Evolutionary conservation across 1,139 yeast genomes (phyloP).

Genomic region (Spathaspora sp.): DNA sequence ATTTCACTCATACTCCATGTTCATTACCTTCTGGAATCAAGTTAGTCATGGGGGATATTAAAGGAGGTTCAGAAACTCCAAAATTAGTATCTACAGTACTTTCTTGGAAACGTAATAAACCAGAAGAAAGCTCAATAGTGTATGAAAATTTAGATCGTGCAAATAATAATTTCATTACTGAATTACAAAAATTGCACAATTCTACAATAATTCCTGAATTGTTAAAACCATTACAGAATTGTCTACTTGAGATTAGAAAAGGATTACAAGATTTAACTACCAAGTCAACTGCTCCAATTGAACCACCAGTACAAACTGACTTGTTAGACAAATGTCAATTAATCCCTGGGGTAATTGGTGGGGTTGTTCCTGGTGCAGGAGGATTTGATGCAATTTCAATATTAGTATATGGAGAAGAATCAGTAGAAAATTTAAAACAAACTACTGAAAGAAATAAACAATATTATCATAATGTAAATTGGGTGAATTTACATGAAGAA

Average conservation of each 20-base stretch:
- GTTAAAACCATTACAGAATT: constrained; percentile 8
- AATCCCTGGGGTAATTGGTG: constrained; percentile 79
- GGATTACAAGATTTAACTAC: constrained; percentile 59
- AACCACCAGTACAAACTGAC: constrained; percentile 73
- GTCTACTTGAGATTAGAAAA: constrained; percentile 51
- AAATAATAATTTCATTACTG: constrained; percentile 55
- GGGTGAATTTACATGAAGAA: constrained; percentile 67
- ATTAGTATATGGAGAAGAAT: constrained; percentile 49
- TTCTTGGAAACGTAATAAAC: constrained; percentile 61
- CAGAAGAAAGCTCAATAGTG: constrained; percentile 49
- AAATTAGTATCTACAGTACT: constrained; percentile 77
- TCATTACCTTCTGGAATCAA: constrained; percentile 66
- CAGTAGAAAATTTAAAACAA: constrained; percentile 36
- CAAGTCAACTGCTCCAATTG: constrained; percentile 80
- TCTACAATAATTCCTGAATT: background rate
- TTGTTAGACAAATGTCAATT: constrained; percentile 61
- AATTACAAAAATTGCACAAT: constrained; percentile 41
- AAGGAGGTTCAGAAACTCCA: constrained; percentile 93
- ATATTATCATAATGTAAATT: constrained; percentile 47
- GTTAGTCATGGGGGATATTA: constrained; percentile 88
- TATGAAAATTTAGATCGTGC: constrained; percentile 58
- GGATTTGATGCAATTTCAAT: constrained; percentile 91
- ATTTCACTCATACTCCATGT: constrained; percentile 51
- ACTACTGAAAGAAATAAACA: constrained; percentile 24
- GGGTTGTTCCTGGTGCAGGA: constrained; percentile 98